Base-by-base conservation (phyloP, 2,329 filamentous ascomycete species). In the Neopestalotiopsis clavispora region DNA sequence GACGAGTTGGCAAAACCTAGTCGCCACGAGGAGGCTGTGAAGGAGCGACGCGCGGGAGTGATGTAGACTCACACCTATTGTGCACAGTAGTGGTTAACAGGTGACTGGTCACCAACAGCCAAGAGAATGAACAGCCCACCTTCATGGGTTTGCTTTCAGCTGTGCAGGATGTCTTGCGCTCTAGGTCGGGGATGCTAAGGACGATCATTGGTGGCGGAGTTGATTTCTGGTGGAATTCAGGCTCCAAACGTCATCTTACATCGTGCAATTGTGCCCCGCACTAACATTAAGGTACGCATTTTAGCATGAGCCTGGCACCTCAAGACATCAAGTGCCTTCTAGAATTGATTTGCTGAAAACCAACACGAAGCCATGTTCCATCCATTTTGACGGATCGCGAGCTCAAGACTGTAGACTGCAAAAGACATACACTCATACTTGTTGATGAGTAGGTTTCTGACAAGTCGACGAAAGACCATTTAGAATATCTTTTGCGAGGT, bases 1-100 rank as follows among this genome's bases (percentile, higher is more conserved):
- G n/a, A 28, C 23, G n/a, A 65, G 30, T 17, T 57, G 45, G 62
- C 62, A 40, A 66, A 23, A 20, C 20, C 56, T 20, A 23, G 23
- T 38, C 28, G 64, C 64, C 64, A 66, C 64, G 28, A 30, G 20
- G 45, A 57, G 64, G 64, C 64, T 66, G 49, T 66, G 64, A 28
- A 49, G n/a, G 7, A 14, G 57, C 57, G 57, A 30, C 57, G 57
- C 30, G 57, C 57, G 17, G 30, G 30, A 59, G 57, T 2, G 17
- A 59, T 59, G 57, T 23, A 30, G 9, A 23, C 57, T 59, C 23
- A 23, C 23, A 14, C 23, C 57, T 59, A 30, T 59, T 13, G 59
- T 28, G 23, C 23, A 28, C 23, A 28, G 23, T 9, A 34, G n/a
- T 38, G n/a, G 17, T 62, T 62, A 34, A 62, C 14, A 59, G 57